Conservation (phyloP, 225 moss, liverwort and hornwort genomes). For the Neckera pumila region DNA sequence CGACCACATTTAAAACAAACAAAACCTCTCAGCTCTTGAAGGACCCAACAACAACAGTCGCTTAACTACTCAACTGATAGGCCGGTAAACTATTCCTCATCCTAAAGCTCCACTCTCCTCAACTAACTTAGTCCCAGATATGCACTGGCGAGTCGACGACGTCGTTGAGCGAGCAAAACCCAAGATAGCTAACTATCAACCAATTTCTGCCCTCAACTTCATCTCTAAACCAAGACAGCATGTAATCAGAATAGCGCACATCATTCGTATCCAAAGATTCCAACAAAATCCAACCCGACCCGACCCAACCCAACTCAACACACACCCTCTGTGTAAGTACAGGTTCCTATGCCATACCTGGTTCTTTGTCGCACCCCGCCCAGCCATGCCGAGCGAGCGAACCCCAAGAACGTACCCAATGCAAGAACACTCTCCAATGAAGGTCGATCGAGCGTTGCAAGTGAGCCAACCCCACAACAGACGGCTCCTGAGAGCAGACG, state of each 20-base stretch:
- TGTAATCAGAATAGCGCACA: neutral
- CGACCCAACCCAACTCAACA: neutral
- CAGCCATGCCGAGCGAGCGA: neutral
- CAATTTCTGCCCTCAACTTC: neutral
- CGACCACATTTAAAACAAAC: neutral
- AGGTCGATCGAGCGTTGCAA: neutral
- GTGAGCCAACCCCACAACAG: neutral
- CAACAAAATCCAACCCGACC: neutral
- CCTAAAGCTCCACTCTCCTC: neutral
- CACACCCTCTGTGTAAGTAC: neutral
- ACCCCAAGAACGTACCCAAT: neutral
- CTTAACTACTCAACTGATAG: neutral
- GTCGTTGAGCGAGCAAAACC: neutral
- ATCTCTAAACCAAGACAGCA: neutral
- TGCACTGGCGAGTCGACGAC: neutral
- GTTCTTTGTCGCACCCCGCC: neutral
- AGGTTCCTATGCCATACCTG: neutral
- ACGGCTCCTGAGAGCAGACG: neutral
- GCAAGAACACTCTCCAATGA: neutral
- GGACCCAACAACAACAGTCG: neutral
- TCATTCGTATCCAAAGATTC: too few species aligned
- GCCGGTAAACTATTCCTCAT: neutral
- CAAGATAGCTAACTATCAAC: neutral
- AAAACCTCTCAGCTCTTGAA: neutral
- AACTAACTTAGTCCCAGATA: neutral